Conservation (phyloP, 148 eudicot genomes). For the Fagopyrum homotropicum region DNA sequence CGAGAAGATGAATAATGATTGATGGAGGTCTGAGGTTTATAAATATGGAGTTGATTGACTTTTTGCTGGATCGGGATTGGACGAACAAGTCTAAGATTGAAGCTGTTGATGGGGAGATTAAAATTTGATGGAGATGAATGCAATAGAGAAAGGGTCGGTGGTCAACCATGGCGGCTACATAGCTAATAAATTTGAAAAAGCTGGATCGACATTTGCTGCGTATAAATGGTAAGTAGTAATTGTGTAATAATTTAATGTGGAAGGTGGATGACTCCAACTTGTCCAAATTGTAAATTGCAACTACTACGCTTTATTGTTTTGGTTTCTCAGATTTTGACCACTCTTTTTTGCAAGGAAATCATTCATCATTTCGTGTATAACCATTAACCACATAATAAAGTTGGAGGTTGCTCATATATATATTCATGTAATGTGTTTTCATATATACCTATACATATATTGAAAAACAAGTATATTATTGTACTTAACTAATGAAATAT, state of each 20-base stretch:
- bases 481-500: too few species aligned
- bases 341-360: not conserved
- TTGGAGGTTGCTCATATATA: not conserved
- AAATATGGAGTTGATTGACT: constrained; percentile 9
- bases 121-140: not conserved
- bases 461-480: too few species aligned
- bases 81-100: not conserved
- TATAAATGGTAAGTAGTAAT: not conserved
- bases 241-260: not conserved
- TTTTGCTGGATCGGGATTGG: not conserved
- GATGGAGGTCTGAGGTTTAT: not conserved
- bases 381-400: not conserved
- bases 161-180: constrained; percentile 41
- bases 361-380: constrained; percentile 1
- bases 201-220: not conserved
- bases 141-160: constrained; percentile 24
- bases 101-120: constrained; percentile 9
- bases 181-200: constrained; percentile 2
- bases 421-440: not conserved
- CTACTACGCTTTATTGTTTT: not conserved
- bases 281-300: constrained; percentile 2
- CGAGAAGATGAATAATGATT: not conserved
- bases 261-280: not conserved
- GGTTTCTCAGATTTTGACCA: constrained; percentile 3
- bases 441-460: too few species aligned